Evolutionary conservation across 2,329 filamentous ascomycete species (phyloP), one percentile per base, ranked within the genome.

Genomic region (Claviceps pazoutovae): DNA sequence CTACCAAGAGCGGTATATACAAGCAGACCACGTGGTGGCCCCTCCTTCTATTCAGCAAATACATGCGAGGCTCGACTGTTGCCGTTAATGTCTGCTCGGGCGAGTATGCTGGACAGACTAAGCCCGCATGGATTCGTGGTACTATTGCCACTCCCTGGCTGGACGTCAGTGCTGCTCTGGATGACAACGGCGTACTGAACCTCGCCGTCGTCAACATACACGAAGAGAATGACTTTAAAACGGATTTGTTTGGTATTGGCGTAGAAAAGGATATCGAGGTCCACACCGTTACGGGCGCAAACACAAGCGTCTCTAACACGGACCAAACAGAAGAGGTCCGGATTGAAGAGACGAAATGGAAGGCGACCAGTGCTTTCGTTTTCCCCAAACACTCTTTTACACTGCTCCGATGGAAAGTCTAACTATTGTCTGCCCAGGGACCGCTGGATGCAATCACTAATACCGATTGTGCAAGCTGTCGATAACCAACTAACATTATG

Each of bases 21-120:
- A 47, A 47, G 17, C 45, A 47, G 34, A 47, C 45, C 9, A 47
- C 45, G 6, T 47, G 45, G 45, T 47, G 45, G 45, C 45, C 45
- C 2, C 34, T 47, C 11, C 34, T 47, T 1, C 45, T 47, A 4
- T 47, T 47, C n/a, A 47, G 45, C 45, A 47, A 21, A 9, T 47
- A 47, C 30, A 47, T 47, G 45, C 23, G 45, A 21, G 45, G 45
- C 45, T 47, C 45, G 17, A 47, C 45, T 6, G 45, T 47, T 1
- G 45, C 45, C 34, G 45, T 47, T 11, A 37, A 37, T 17, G 45
- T 47, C 17, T 37, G 45, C 45, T 47, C 30, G 16, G 45, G 34
- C 45, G 45, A 47, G 45, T 47, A 47, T 34, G 23, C 45, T 4
- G 45, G 45, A n/a, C 30, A 37, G 45, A 47, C 45, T n/a, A 47